Evolutionary conservation across 2,329 filamentous ascomycete genomes (phyloP).

Genomic region (Catunica adiposa): DNA sequence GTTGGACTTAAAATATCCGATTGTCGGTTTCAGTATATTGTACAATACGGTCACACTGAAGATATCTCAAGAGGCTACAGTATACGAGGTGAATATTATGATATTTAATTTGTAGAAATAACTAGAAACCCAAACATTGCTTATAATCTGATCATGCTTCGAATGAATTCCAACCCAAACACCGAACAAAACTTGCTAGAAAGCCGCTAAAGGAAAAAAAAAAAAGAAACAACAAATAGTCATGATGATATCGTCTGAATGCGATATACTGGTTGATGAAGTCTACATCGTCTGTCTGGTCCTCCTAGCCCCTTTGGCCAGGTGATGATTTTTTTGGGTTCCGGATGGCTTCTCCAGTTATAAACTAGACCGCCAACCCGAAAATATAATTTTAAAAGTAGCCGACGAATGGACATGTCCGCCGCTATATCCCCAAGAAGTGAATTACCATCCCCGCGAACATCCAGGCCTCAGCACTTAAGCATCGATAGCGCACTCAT

Average conservation of each 20-base stretch:
- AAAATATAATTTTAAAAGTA: background rate
- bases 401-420: constrained; percentile 11
- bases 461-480: too few species aligned
- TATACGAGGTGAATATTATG: too few species aligned
- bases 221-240: background rate
- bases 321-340: background rate
- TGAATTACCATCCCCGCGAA: background rate
- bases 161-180: background rate
- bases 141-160: background rate
- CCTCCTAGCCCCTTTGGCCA: background rate
- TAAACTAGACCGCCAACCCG: background rate
- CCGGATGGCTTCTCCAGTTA: background rate
- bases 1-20: too few species aligned
- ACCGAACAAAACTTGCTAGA: background rate
- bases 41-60: too few species aligned
- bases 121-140: background rate
- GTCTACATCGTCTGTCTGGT: background rate
- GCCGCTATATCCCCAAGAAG: constrained; percentile 2
- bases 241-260: background rate
- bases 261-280: background rate
- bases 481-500: constrained; percentile 29
- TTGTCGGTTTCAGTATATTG: too few species aligned
- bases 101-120: too few species aligned
- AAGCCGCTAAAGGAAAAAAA: background rate
- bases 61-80: too few species aligned